These are phyloP conservation scores for Collybia sp. DNA, from an alignment of 768 basidiomycete species.

Conservation along the genomic window DNA sequence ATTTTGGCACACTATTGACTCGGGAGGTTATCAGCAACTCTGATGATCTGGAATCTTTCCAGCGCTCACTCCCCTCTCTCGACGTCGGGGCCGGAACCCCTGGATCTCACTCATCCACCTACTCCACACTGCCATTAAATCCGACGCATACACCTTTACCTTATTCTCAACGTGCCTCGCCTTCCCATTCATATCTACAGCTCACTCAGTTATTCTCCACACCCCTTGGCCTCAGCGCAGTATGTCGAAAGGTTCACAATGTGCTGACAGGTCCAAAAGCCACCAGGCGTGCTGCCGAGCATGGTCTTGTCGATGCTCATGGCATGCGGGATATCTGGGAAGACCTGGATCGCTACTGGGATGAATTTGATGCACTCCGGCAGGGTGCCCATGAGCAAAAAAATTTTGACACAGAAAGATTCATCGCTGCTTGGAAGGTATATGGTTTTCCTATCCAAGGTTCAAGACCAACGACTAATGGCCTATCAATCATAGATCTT, in stretches of 20 bases:
- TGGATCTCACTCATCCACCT: conserved; percentile 30
- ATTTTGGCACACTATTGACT: conserved; percentile 1
- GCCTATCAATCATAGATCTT: conserved; percentile 53
- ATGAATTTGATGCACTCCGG: conserved; percentile 70
- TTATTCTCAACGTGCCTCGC: conserved; percentile 7
- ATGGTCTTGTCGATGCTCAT: conserved; percentile 54
- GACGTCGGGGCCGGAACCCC: conserved; percentile 24
- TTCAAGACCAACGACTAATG: conserved; percentile 7
- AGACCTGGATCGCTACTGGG: conserved; percentile 76
- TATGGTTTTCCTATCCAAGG: conserved; percentile 15
- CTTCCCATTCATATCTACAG: conserved; percentile 42
- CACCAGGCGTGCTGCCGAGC: conserved; percentile 46
- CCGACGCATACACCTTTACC: conserved; percentile 11
- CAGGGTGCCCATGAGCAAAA: conserved; percentile 27
- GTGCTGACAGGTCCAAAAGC: conserved; percentile 79
- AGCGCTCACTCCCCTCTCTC: conserved; percentile 49
- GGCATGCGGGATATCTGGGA: conserved; percentile 82
- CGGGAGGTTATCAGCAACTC: conserved; percentile 42
- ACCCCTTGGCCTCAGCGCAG: conserved; percentile 69
- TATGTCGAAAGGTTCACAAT: conserved; percentile 75
- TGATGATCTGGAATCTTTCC: conserved; percentile 74
- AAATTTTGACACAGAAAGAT: conserved; percentile 45
- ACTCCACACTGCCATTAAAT: conserved; percentile 15
- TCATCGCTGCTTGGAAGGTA: conserved; percentile 86
- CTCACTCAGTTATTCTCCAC: conserved; percentile 59